Conservation (phyloP, 306 rosid species). For the Cucurbita moschata region DNA sequence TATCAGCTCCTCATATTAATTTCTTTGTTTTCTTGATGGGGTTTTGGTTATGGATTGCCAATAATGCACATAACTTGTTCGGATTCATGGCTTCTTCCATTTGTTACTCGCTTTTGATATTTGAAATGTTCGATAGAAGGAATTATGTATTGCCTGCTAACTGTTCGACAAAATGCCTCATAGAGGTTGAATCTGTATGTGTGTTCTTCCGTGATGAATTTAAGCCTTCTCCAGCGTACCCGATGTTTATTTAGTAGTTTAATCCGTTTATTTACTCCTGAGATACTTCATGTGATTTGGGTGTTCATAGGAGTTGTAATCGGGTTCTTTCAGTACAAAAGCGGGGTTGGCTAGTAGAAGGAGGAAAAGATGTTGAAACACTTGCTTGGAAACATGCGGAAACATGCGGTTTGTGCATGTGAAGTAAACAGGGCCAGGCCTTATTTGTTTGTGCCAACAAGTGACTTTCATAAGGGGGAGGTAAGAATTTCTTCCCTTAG, state of each 20-base stretch:
- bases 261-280: not conserved
- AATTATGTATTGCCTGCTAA: not conserved
- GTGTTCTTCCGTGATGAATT: not conserved
- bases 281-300: not conserved
- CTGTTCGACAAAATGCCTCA: not conserved
- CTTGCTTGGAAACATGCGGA: slow-evolving; percentile 28
- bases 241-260: not conserved
- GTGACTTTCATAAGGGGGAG: slow-evolving; percentile 42
- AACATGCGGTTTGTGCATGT: slow-evolving; percentile 17
- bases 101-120: not conserved
- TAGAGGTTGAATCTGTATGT: not conserved
- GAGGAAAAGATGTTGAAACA: slow-evolving; percentile 46
- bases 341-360: not conserved
- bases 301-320: too few relatives aligned
- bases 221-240: not conserved
- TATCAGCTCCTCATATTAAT: not conserved
- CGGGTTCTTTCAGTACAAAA: too few relatives aligned
- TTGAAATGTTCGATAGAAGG: not conserved
- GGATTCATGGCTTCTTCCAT: not conserved
- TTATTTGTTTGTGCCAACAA: slow-evolving; percentile 30
- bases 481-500: slow-evolving; percentile 19
- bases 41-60: not conserved
- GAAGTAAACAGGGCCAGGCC: slow-evolving; percentile 31
- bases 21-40: not conserved
- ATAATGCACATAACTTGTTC: not conserved